Evolutionary conservation across 1,139 yeast species (phyloP), one percentile per base, ranked within the genome.

Genomic region (Geotrichum aggregatum): DNA sequence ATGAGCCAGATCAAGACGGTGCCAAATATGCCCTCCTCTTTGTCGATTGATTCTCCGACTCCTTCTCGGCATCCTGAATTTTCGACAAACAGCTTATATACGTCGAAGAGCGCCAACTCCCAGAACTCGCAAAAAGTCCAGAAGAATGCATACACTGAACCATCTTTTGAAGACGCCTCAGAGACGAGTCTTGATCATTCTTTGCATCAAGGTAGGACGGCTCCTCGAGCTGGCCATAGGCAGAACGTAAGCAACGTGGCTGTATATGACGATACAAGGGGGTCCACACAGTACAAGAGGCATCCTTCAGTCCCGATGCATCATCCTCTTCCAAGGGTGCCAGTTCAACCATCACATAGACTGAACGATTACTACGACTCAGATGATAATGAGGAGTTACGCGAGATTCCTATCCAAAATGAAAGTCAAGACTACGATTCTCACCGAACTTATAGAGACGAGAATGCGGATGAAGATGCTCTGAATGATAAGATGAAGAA

Each of bases 1-100:
- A 21, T 47, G 35, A 47, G 50, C 41, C 50, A 47, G 19, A 47
- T 47, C 13, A 47, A 40, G 34, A 47, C 50, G 2, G 45, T 47
- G 14, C 50, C 50, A 16, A 47, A 47, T 26, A 40, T 47, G 41
- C 47, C 47, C 11, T 44, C 47, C 19, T 43, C 47, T 8, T 22
- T 35, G 22, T 44, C 47, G 13, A 34, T 44, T 44, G 47, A 44
- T 24, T 44, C 47, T 34, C 47, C 47, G 5, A 44, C 47, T 10
- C 47, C 47, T 11, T 44, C 47, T 7, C 31, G 47, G 21, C 47
- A 44, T 22, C 47, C 47, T n/a, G 47, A 44, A 34, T 6, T 44
- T 2, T 44, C 47, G 14, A 11, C 19, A 19, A 42, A 21, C 28
- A 42, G 36, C 36, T 42, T 16, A 16, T 42, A 28, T 14, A n/a